A percentile compares a stretch with the other conserved stretches of the same genome.
These are phyloP conservation scores for Citrus trifoliata DNA, from an alignment of 345 rosid species.

Conservation along the genomic window DNA sequence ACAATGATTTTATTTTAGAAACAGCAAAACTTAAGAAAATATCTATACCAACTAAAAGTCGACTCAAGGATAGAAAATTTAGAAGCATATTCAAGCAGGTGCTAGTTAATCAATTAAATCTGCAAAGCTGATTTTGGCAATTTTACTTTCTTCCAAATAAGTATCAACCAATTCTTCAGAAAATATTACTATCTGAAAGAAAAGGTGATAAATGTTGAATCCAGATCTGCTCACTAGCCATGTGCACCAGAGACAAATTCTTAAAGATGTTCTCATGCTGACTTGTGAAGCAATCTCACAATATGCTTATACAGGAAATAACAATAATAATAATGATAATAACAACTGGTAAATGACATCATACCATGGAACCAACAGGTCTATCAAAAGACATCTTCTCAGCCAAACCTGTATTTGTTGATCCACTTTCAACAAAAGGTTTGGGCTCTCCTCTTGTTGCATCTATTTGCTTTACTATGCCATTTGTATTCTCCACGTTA, in stretches of 20 bases:
- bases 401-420: constrained; percentile 20
- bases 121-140: neutral
- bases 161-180: neutral
- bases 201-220: neutral
- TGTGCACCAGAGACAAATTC: neutral
- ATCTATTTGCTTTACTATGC: constrained; percentile 20
- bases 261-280: neutral
- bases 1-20: constrained; percentile 20
- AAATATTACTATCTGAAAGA: neutral
- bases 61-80: neutral
- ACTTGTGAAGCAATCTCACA: neutral
- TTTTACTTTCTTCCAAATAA: neutral
- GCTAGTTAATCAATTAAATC: neutral
- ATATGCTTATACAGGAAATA: neutral
- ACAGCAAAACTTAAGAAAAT: neutral
- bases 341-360: constrained; percentile 7
- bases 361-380: constrained; percentile 41
- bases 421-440: constrained; percentile 27
- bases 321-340: neutral
- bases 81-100: neutral
- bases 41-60: neutral
- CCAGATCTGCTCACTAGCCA: neutral
- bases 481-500: constrained; percentile 14
- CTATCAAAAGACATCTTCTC: constrained; percentile 31
- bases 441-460: constrained; percentile 23